Evolutionary conservation across 768 basidiomycete species (phyloP), one percentile per base, ranked within the genome.

Genomic region (Scleroderma citrinum): DNA sequence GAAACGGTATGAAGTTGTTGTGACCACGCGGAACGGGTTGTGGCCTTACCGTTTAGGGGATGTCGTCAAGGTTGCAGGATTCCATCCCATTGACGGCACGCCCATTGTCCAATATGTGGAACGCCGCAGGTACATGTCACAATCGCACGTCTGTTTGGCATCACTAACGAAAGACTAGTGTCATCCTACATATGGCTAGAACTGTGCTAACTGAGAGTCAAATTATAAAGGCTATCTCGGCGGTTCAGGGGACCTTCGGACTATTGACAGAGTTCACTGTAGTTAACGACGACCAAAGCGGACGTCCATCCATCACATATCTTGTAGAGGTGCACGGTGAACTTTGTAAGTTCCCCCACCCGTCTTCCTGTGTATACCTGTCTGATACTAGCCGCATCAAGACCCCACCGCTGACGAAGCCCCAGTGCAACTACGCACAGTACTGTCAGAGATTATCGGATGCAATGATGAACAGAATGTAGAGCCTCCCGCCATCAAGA

Each of bases 41-140:
- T 61, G 59, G 59, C 59, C 56, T 13, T 56, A 61, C n/a, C 56
- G 59, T 13, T 54, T 59, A 3, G 59, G 59, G 3, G 59, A 60
- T 38, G 46, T 60, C 31, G 20, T 58, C 8, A 54, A 61, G 32
- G 20, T 59, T 20, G 35, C 38, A 3, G 59, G 57, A 2, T 56
- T 58, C 44, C 48, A 58, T 38, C 47, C 59, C 2, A 20, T 16
- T 3, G 59, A 61, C n/a, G 59, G 56, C 19, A 39, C 46, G 19
- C 59, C 59, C 3, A 50, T 61, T 10, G 17, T 59, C 26, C 55
- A 51, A 31, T 61, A 49, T 36, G 46, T 61, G 6, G 57, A 61
- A 21, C 59, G 57, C 2, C 49, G 55, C 7, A 49, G 53, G 60
- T 61, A 44, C 23, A 51, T 23, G n/a, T 41, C n/a, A 19, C 16